Evolutionary conservation across 2,329 filamentous ascomycete species (phyloP).

Genomic region (Botryotinia convoluta): DNA sequence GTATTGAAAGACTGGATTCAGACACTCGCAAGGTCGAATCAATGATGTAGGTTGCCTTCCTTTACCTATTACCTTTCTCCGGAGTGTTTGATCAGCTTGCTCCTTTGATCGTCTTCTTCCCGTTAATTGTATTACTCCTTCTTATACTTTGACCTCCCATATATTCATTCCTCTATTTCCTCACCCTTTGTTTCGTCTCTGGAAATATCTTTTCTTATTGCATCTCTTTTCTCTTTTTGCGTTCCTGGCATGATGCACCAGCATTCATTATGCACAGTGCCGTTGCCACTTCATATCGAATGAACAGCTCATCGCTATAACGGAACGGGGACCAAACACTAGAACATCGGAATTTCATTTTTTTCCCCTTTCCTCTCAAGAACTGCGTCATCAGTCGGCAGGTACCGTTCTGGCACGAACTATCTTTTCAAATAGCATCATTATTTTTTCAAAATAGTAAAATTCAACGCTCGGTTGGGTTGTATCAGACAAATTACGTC

Average conservation of each 20-base stretch:
- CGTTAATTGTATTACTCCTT: constrained; percentile 4
- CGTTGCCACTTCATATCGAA: constrained; percentile 3
- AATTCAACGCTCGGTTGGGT: not conserved
- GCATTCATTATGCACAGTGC: not conserved
- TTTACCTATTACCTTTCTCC: not conserved
- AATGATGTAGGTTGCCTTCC: not conserved
- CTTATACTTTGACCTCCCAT: not conserved
- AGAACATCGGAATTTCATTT: constrained; percentile 4
- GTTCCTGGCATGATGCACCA: constrained; percentile 10
- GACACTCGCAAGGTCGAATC: not conserved
- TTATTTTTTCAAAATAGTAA: not conserved
- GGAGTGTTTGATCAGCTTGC: not conserved
- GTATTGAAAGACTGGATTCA: not conserved
- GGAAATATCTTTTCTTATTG: not conserved
- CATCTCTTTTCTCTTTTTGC: not conserved
- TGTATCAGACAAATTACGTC: constrained; percentile 12
- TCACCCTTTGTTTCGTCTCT: not conserved
- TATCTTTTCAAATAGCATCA: not conserved
- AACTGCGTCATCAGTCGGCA: constrained; percentile 11
- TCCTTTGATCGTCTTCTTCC: not conserved
- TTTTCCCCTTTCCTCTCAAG: not conserved
- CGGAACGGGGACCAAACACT: not conserved
- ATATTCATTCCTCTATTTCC: not conserved
- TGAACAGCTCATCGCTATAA: constrained; percentile 16
- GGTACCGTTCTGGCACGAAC: not conserved